Percentiles rank a stretch among this genome's conserved stretches.
Conservation (phyloP, 257 asterid species). For the Lantana camara region DNA sequence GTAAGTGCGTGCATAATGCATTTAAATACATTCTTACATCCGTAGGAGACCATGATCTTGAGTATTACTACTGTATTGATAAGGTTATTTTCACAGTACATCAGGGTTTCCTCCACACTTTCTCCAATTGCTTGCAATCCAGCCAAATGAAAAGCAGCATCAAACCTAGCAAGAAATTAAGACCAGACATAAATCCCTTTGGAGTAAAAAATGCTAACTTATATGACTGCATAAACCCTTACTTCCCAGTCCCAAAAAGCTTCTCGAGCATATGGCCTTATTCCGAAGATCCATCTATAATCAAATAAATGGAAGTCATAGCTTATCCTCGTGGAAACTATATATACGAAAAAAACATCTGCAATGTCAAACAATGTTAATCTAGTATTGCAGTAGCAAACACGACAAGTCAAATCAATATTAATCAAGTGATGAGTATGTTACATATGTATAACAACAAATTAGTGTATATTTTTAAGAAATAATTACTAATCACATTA, state of each 20-base stretch:
- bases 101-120: constrained; percentile 62
- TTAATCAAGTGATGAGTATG: neutral
- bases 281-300: constrained; percentile 66
- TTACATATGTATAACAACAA: too few relatives aligned
- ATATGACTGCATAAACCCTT: constrained; percentile 24
- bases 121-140: constrained; percentile 79
- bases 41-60: constrained; percentile 75
- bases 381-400: neutral
- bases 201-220: neutral
- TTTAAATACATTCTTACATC: constrained; percentile 57
- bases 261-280: constrained; percentile 53
- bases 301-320: neutral
- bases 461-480: too few relatives aligned
- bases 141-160: constrained; percentile 76
- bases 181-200: too few relatives aligned
- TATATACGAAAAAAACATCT: neutral
- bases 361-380: neutral
- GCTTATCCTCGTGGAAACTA: too few relatives aligned
- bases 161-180: too few relatives aligned
- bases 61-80: constrained; percentile 56
- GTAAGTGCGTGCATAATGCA: too few relatives aligned
- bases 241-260: constrained; percentile 65
- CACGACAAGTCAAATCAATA: neutral
- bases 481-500: neutral
- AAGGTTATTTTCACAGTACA: constrained; percentile 68